Percentiles rank a stretch among this genome's conserved stretches.
phyloP scores from a whole-genome alignment of 768 basidiomycete species.

The Mycena pura region DNA sequence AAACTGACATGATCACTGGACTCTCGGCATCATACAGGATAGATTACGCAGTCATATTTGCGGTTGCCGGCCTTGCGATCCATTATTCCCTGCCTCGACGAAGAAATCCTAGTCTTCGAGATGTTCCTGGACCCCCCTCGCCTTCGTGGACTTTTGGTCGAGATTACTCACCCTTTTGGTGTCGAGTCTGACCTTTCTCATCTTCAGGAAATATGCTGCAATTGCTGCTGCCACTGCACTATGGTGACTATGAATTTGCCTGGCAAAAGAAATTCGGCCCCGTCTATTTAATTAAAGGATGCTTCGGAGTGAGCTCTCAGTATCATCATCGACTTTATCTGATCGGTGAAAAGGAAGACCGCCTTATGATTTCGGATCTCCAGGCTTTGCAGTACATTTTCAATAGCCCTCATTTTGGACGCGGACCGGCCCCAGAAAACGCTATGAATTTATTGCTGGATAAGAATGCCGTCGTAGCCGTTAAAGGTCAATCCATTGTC shows the following conservation, averaged over 20 bases:
- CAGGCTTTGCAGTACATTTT: slow-evolving; percentile 10
- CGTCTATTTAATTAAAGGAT: slow-evolving; percentile 10
- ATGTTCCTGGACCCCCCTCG: slow-evolving; percentile 5
- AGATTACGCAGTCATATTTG: not conserved
- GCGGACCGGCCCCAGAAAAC: no score
- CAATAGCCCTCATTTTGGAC: slow-evolving; percentile 3
- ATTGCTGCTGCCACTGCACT: not conserved
- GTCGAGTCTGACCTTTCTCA: not conserved
- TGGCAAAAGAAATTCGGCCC: slow-evolving; percentile 6
- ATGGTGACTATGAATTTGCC: slow-evolving; percentile 7
- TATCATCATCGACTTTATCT: not conserved
- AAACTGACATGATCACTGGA: not conserved
- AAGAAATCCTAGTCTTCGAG: slow-evolving; percentile 3
- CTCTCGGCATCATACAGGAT: not conserved
- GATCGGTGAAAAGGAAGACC: not conserved
- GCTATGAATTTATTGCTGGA: no score
- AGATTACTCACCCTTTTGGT: not conserved
- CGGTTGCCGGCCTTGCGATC: not conserved
- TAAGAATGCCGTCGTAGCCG: no score
- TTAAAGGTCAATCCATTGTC: no score
- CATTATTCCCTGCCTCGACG: slow-evolving; percentile 1
- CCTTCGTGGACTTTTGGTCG: slow-evolving; percentile 10
- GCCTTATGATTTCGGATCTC: slow-evolving; percentile 7
- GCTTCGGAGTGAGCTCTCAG: slow-evolving; percentile 10
- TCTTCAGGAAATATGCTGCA: slow-evolving; percentile 8